These are phyloP conservation scores for Penicillium nordicum DNA, from an alignment of 2,329 filamentous ascomycete genomes.

Conservation along the genomic window DNA sequence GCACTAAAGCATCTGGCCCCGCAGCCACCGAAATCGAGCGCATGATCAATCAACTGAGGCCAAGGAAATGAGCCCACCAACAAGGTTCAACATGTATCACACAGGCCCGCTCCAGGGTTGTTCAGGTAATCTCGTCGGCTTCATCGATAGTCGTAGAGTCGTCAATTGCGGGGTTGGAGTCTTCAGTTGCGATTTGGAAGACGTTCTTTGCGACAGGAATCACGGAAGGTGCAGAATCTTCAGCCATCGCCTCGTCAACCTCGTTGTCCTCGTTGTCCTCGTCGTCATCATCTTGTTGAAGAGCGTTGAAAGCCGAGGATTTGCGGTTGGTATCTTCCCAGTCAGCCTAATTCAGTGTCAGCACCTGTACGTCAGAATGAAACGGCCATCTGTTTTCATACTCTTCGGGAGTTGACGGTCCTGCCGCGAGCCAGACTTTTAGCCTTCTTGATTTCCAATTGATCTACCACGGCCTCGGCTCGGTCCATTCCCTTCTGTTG, in stretches of 20 bases:
- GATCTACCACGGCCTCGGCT: slow-evolving; percentile 54
- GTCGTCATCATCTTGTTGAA: slow-evolving; percentile 47
- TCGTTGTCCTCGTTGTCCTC: slow-evolving; percentile 45
- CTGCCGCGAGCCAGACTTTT: slow-evolving; percentile 51
- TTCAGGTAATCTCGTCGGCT: slow-evolving; percentile 46
- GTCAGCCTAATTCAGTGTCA: slow-evolving; percentile 31
- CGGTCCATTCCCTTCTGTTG: slow-evolving; percentile 55
- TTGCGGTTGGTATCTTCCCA: slow-evolving; percentile 44
- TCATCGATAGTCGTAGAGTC: slow-evolving; percentile 34
- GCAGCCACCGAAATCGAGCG: slow-evolving; percentile 78
- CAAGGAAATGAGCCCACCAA: slow-evolving; percentile 38
- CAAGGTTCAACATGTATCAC: slow-evolving; percentile 11
- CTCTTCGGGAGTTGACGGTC: slow-evolving; percentile 48
- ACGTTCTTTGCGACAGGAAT: slow-evolving; percentile 15
- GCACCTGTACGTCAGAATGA: background rate
- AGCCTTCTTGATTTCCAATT: slow-evolving; percentile 53
- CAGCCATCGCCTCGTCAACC: slow-evolving; percentile 31
- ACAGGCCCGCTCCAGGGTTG: background rate
- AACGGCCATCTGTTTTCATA: slow-evolving; percentile 22
- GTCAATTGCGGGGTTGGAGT: slow-evolving; percentile 22
- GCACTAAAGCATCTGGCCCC: slow-evolving; percentile 68
- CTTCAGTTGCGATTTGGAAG: slow-evolving; percentile 9
- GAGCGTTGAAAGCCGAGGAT: slow-evolving; percentile 26
- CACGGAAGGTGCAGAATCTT: slow-evolving; percentile 26
- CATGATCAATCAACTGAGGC: slow-evolving; percentile 58